A percentile compares a stretch with the other conserved stretches of the same genome.
Evolutionary conservation across 179 eudicot genomes (phyloP).

Genomic region (Silene vulgaris): DNA sequence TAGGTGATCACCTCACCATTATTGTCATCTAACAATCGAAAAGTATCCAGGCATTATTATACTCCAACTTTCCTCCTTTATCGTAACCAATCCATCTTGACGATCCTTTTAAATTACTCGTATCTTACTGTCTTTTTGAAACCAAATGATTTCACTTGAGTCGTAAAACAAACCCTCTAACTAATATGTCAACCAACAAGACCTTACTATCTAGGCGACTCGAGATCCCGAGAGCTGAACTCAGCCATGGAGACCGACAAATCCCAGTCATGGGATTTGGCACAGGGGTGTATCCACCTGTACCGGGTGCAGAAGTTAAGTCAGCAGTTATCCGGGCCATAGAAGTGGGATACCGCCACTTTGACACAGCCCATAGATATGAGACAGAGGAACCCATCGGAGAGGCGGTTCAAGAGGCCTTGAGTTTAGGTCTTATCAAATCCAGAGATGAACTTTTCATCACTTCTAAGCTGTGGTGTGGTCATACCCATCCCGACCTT

Average conservation of each 20-base stretch:
- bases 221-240: constrained; percentile 16
- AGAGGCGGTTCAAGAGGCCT: constrained; percentile 29
- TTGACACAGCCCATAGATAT: constrained; percentile 32
- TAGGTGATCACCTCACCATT: neutral
- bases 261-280: constrained; percentile 31
- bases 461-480: constrained; percentile 47
- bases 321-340: constrained; percentile 27
- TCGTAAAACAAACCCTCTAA: no score
- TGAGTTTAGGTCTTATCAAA: constrained; percentile 24
- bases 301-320: constrained; percentile 19
- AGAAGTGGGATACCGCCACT: constrained; percentile 31
- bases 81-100: neutral
- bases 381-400: constrained; percentile 32
- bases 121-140: neutral
- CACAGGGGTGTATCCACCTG: constrained; percentile 31
- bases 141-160: neutral
- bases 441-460: constrained; percentile 32
- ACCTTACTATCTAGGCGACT: neutral
- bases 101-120: neutral
- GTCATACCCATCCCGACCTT: constrained; percentile 28
- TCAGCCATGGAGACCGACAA: constrained; percentile 18
- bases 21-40: neutral
- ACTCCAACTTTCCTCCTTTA: neutral
- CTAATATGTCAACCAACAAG: constrained; percentile 12
- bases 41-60: neutral